These are phyloP conservation scores for Capronia americana DNA, from an alignment of 2,329 filamentous ascomycete species.

Conservation along the genomic window DNA sequence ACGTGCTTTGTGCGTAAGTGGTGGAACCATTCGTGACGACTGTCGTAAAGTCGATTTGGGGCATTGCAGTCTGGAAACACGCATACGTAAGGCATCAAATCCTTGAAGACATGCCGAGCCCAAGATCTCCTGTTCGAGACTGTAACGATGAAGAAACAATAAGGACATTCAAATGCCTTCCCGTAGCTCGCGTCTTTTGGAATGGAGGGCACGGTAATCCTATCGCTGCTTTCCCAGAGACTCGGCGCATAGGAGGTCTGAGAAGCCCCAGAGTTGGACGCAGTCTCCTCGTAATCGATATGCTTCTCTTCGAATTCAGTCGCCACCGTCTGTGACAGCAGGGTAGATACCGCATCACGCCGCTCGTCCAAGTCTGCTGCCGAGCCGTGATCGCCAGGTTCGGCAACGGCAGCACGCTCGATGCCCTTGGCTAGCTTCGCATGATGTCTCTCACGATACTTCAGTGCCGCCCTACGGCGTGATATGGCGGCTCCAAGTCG, in stretches of 20 bases:
- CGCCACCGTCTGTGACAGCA: conserved; percentile 21
- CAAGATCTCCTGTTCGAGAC: conserved; percentile 42
- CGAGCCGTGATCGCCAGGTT: neutral
- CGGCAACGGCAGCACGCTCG: conserved; percentile 13
- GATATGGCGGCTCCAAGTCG: conserved; percentile 47
- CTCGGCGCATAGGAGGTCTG: conserved; percentile 45
- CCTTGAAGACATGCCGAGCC: conserved; percentile 49
- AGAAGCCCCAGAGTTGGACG: conserved; percentile 31
- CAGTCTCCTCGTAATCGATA: conserved; percentile 19
- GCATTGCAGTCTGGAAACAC: conserved; percentile 38
- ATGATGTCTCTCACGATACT: conserved; percentile 48
- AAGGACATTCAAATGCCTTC: conserved; percentile 49
- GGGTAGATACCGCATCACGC: conserved; percentile 8
- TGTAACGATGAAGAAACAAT: conserved; percentile 49
- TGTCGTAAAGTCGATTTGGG: conserved; percentile 35
- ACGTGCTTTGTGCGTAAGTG: conserved; percentile 11
- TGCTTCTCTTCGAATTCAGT: conserved; percentile 4
- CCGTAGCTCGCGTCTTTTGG: conserved; percentile 38
- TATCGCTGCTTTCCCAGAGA: conserved; percentile 17
- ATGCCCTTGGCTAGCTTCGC: conserved; percentile 43
- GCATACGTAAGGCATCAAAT: conserved; percentile 51
- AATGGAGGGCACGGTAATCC: conserved; percentile 39
- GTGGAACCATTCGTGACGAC: conserved; percentile 24
- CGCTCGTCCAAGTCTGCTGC: neutral
- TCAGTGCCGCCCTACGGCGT: conserved; percentile 46